Evolutionary conservation across 306 rosid genomes (phyloP).

Genomic region (Castanea sativa): DNA sequence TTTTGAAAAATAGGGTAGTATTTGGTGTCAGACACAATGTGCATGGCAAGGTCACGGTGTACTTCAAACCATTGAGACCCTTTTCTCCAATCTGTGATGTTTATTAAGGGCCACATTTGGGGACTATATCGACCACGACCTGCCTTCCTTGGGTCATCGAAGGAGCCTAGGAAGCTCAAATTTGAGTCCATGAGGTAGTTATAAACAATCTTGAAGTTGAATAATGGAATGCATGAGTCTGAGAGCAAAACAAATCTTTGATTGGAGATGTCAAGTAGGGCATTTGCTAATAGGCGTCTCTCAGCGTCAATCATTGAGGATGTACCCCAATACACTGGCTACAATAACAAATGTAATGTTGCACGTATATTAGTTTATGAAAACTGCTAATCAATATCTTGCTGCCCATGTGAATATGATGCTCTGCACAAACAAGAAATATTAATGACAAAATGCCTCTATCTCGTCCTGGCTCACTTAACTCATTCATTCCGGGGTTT

Average conservation of each 20-base stretch:
- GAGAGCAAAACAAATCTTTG: conserved; percentile 58
- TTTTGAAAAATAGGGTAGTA: conserved; percentile 37
- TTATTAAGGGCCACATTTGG: conserved; percentile 41
- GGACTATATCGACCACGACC: conserved; percentile 53
- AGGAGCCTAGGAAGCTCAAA: conserved; percentile 34
- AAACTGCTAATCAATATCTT: no score
- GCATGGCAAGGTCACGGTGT: conserved; percentile 44
- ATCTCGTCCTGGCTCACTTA: no score
- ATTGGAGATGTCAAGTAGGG: conserved; percentile 52
- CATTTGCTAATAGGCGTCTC: conserved; percentile 58
- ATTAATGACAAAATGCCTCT: no score
- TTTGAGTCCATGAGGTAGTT: conserved; percentile 41
- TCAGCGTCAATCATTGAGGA: conserved; percentile 62
- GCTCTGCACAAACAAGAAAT: no score
- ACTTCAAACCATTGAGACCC: conserved; percentile 75
- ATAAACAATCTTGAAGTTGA: conserved; percentile 49
- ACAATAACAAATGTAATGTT: neutral
- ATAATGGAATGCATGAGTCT: conserved; percentile 66
- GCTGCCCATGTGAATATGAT: no score
- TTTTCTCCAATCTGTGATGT: conserved; percentile 58
- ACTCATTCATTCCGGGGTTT: no score
- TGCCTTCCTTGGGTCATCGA: conserved; percentile 38
- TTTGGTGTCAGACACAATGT: conserved; percentile 43
- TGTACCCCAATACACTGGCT: conserved; percentile 61
- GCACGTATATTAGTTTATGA: no score